Evolutionary conservation across 1,139 yeast genomes (phyloP), one percentile per base, ranked within the genome.

Genomic region (Pichia sp.): DNA sequence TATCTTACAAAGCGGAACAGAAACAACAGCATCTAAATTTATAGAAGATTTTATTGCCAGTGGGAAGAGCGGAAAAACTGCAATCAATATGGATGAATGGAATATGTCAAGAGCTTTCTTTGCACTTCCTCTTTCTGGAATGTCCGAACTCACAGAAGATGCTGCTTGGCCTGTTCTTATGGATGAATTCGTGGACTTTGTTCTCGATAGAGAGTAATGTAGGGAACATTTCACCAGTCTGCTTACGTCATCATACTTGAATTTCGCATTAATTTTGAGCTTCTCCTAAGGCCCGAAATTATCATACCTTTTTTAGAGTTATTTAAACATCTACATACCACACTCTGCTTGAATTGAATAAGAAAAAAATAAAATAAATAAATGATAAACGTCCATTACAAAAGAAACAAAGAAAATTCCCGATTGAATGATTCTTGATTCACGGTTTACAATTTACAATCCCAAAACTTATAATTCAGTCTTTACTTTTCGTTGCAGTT

Each of bases 111-210:
- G 77, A 52, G 78, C 81, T 51, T 89, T 91, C 60, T 69, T 85
- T 44, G 66, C 68, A 39, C 82, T 80, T 49, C 76, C 77, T 40
- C 65, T 71, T 1, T 20, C 11, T 1, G 38, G 46, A 4, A 33
- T 85, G 17, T 63, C 66, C 11, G 70, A 66, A 4, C 90, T 89
- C 64, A 91, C 85, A 58, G 94, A 85, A 55, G 73, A 77, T 62
- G 90, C 85, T 39, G 86, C 97, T 0, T 91, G 98, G 98, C 99
- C 98, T 7, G 81, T 88, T 48, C 72, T 87, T 15, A 79, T 91
- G 56, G 99, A 91, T 61, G 91, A 83, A 52, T 93, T 78, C 62
- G 84, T 88, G 24, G 96, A 86, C 56, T 60, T 41, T 40, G 31
- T 46, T 3, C 40, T 40, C 30, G 45, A 21, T 38, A 17, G 37